These are phyloP conservation scores for Limonium bicolor DNA, from an alignment of 148 eudicot genomes.

Conservation along the genomic window DNA sequence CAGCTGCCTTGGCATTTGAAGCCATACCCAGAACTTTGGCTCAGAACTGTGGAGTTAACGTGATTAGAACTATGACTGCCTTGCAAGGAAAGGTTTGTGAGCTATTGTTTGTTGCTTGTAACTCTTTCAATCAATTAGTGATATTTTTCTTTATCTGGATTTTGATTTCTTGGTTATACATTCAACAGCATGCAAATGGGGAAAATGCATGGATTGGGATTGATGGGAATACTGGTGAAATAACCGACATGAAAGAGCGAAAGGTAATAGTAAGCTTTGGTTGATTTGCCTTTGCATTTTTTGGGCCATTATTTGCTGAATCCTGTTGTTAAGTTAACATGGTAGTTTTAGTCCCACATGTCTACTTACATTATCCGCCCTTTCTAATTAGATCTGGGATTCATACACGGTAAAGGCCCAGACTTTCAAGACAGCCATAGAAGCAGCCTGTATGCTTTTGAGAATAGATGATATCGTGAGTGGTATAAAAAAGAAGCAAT, in stretches of 20 bases:
- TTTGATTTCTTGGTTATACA: too few species aligned
- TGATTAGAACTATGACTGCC: conserved; percentile 90
- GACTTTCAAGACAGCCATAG: conserved; percentile 88
- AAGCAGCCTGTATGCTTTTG: conserved; percentile 93
- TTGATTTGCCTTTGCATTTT: too few species aligned
- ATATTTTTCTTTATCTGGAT: too few species aligned
- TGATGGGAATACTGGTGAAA: conserved; percentile 89
- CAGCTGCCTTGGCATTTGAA: conserved; percentile 93
- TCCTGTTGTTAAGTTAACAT: too few species aligned
- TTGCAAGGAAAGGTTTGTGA: conserved; percentile 71
- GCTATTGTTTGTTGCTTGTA: not conserved
- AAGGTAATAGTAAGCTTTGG: too few species aligned
- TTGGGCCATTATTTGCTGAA: too few species aligned
- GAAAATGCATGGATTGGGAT: conserved; percentile 95
- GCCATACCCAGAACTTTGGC: conserved; percentile 92
- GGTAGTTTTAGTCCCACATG: too few species aligned
- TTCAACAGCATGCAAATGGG: conserved; percentile 90
- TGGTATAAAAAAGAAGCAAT: conserved; percentile 88
- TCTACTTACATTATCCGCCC: too few species aligned
- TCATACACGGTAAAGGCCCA: conserved; percentile 88
- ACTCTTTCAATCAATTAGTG: too few species aligned
- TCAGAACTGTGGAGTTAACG: conserved; percentile 93
- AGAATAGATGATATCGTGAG: conserved; percentile 93
- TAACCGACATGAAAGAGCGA: conserved; percentile 73
- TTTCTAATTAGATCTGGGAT: conserved; percentile 93